Conservation (phyloP, 116 monocot species). For the Iris pallida region DNA sequence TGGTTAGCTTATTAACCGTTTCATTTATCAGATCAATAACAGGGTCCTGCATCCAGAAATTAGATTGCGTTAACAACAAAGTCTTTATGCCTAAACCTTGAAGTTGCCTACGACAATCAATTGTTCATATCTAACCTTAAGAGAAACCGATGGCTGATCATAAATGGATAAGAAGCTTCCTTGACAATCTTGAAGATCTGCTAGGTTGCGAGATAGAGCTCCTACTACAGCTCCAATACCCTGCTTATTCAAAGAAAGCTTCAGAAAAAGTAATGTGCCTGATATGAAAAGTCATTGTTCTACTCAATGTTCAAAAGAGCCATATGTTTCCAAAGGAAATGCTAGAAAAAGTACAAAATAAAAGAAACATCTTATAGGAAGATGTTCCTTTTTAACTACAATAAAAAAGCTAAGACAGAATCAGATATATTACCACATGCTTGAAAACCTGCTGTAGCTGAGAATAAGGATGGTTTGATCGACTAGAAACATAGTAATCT, state of each 20-base stretch:
- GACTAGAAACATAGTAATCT: slow-evolving; percentile 43
- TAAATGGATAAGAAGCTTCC: slow-evolving; percentile 56
- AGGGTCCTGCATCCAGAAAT: slow-evolving; percentile 19
- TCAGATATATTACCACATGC: slow-evolving; percentile 39
- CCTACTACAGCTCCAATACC: slow-evolving; percentile 60
- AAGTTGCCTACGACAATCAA: too few relatives aligned
- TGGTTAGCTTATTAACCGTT: slow-evolving; percentile 37
- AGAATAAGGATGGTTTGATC: slow-evolving; percentile 66
- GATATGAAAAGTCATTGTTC: neutral
- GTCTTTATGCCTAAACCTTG: too few relatives aligned
- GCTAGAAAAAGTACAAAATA: neutral
- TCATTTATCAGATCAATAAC: slow-evolving; percentile 42
- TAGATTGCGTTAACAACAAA: too few relatives aligned
- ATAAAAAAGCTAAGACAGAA: neutral
- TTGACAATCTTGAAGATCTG: slow-evolving; percentile 45
- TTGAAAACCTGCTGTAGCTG: slow-evolving; percentile 63
- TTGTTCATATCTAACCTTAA: slow-evolving; percentile 26
- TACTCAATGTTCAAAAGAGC: neutral
- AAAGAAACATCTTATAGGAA: neutral
- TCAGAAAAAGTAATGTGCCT: neutral
- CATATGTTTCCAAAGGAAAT: neutral
- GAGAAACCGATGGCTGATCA: slow-evolving; percentile 42
- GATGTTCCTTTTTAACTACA: neutral
- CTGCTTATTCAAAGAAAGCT: slow-evolving; percentile 16
- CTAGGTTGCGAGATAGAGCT: slow-evolving; percentile 55